Conservation (phyloP, 148 eudicot species). For the Vaccinium myrtillus region DNA sequence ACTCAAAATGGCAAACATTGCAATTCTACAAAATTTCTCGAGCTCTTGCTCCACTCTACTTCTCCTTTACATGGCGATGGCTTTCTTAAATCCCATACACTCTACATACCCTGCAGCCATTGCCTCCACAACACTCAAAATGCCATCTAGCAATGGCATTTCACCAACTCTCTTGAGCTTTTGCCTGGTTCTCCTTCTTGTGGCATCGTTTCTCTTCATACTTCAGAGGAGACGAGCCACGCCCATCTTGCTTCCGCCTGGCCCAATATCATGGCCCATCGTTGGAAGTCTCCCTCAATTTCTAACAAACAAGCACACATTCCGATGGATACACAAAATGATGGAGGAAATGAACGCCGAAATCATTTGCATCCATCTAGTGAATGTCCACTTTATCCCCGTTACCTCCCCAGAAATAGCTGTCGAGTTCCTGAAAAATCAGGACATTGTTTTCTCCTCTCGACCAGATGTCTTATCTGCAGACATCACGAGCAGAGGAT, state of each 20-base stretch:
- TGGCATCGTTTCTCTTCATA: neutral
- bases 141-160: neutral
- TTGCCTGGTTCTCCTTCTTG: neutral
- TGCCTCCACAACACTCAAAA: neutral
- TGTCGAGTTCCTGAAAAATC: slow-evolving; percentile 19
- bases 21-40: neutral
- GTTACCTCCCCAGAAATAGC: slow-evolving; percentile 19
- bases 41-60: neutral
- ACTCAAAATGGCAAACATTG: neutral
- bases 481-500: slow-evolving; percentile 2
- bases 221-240: neutral
- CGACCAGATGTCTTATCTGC: slow-evolving; percentile 15
- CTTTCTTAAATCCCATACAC: neutral
- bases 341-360: slow-evolving; percentile 12
- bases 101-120: neutral
- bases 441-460: slow-evolving; percentile 18
- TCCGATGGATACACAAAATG: slow-evolving; percentile 19
- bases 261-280: slow-evolving; percentile 21
- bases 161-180: neutral
- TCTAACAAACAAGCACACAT: slow-evolving; percentile 8
- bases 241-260: too few species aligned
- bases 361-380: slow-evolving; percentile 12
- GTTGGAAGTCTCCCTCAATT: slow-evolving; percentile 12
- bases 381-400: slow-evolving; percentile 11
- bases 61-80: neutral